Percentiles rank a stretch among this genome's conserved stretches.
These are phyloP conservation scores for Alternaria brassicae DNA, from an alignment of 2,329 filamentous ascomycete species.

Conservation along the genomic window DNA sequence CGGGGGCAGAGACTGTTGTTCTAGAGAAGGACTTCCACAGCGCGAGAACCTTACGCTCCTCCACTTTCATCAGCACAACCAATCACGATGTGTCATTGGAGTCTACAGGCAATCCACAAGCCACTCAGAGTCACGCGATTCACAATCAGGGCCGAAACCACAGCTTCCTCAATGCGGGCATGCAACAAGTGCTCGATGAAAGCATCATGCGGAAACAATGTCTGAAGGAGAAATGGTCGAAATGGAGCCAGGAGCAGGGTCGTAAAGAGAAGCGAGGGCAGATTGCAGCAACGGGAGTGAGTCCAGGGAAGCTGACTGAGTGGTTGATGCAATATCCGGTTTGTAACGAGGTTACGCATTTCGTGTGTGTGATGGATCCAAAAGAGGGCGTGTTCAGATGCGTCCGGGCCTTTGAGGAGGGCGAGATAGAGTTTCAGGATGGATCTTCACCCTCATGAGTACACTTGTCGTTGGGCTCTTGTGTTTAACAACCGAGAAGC, in stretches of 20 bases:
- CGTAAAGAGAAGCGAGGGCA: slow-evolving; percentile 1
- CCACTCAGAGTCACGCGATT: slow-evolving; percentile 9
- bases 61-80: slow-evolving; percentile 62
- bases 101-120: not conserved
- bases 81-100: slow-evolving; percentile 59
- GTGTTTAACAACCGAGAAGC: not conserved
- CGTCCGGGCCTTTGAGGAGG: slow-evolving; percentile 38
- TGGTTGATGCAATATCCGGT: slow-evolving; percentile 63
- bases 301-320: slow-evolving; percentile 49
- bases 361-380: slow-evolving; percentile 65
- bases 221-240: slow-evolving; percentile 38
- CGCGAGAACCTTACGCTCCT: slow-evolving; percentile 55
- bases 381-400: slow-evolving; percentile 57
- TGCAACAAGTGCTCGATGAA: slow-evolving; percentile 44
- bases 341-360: slow-evolving; percentile 66
- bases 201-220: slow-evolving; percentile 45
- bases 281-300: slow-evolving; percentile 26
- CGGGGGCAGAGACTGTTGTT: slow-evolving; percentile 56
- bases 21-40: slow-evolving; percentile 64
- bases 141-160: slow-evolving; percentile 16
- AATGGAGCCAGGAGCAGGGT: slow-evolving; percentile 19
- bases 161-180: slow-evolving; percentile 19
- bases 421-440: slow-evolving; percentile 6
- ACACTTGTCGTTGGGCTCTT: not conserved
- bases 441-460: not conserved